A percentile compares a stretch with the other conserved stretches of the same genome.
Conservation (phyloP, 345 rosid genomes). For the Populus deltoides region DNA sequence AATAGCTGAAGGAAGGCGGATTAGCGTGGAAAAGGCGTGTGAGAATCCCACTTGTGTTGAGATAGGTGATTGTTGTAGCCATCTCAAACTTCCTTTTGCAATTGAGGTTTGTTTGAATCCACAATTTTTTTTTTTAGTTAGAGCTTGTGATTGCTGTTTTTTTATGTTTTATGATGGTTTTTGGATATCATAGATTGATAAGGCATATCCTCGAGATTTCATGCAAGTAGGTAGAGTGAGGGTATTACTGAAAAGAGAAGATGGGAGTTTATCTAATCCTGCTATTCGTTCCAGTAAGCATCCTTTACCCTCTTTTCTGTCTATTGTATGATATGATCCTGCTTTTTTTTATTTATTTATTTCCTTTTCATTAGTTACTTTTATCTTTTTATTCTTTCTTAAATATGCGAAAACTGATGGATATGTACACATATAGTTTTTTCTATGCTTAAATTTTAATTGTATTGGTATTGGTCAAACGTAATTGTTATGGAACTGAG, state of each 20-base stretch:
- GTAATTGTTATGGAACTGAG: not conserved
- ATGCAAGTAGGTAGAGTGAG: constrained; percentile 96
- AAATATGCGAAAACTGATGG: not conserved
- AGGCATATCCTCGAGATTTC: constrained; percentile 91
- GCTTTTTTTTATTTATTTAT: not conserved
- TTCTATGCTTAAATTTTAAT: not conserved
- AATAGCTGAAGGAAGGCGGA: constrained; percentile 81
- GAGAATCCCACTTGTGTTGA: constrained; percentile 81
- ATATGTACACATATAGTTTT: not conserved
- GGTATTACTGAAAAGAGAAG: constrained; percentile 72
- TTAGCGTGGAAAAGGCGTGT: constrained; percentile 61
- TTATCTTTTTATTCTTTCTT: not conserved
- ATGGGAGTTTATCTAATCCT: constrained; percentile 73
- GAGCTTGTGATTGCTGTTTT: not conserved
- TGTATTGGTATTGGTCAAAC: not conserved
- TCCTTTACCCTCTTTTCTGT: not conserved
- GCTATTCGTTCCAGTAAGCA: constrained; percentile 75
- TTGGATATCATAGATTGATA: constrained; percentile 51
- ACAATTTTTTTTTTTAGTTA: not conserved
- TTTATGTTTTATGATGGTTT: not conserved
- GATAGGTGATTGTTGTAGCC: constrained; percentile 81
- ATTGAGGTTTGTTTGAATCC: constrained; percentile 51
- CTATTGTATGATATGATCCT: not conserved
- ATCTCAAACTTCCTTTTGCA: constrained; percentile 62
- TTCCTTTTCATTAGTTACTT: not conserved